Base-by-base conservation (phyloP, 306 rosid species). In the Lathyrus tuberosus region DNA sequence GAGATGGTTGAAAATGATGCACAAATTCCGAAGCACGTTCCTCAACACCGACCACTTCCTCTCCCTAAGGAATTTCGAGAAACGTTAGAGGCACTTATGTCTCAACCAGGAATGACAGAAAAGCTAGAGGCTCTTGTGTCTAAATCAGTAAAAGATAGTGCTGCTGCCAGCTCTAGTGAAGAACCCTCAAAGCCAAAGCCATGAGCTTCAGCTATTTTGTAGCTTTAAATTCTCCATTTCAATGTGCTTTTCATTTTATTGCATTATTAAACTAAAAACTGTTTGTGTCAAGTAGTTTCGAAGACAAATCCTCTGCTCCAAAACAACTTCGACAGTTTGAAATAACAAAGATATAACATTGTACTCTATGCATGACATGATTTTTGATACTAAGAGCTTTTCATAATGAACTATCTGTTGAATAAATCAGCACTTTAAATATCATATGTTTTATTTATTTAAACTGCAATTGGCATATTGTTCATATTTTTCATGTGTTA, bases 1-100 rank as follows among this genome's bases (percentile, higher is more conserved):
- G 99, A 94, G 84, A 86, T 91, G 75, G 76, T 94, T 5, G 97
- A 91, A 84, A 86, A 94, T 14, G 85, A 88, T 71, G 92, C 98
- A 58, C 95, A 97, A 28, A 86, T 90, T 85, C 97, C 98, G 6
- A 86, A 80, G 80, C 98, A 93, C 6, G 74, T 93, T 65, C 97
- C 97, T 37, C 70, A 79, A 43, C 96, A 90, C 84, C 85, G 95
- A 68, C 97, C 97, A 26, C 87, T 86, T 60, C 96, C 90, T 46
- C 97, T 90, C 41, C 98, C 98, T 1, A 78, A 75, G 73, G 88
- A 88, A 73, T 94, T 87, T 53, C 81, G 78, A 72, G 68, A 81
- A 6, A 86, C 95, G 13, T 81, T 94, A 8, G 92, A 78, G 47
- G 72, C 75, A n/a, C 33, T 85, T 48, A 4, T 46, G 64, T 53